phyloP scores from a whole-genome alignment of 495 filamentous ascomycete genomes.

The Entonaema liquescens region DNA sequence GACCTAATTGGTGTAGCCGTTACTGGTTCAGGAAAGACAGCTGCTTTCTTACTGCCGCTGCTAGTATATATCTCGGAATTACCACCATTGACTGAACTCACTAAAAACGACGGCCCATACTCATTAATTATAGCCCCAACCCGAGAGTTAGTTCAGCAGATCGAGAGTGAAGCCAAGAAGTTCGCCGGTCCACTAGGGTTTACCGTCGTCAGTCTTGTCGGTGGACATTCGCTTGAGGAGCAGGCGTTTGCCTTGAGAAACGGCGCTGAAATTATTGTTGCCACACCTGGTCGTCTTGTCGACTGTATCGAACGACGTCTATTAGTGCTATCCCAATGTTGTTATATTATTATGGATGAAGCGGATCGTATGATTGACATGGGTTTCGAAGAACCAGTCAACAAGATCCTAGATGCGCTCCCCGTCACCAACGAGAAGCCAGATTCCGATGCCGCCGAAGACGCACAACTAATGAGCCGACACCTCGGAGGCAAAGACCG shows the following conservation, averaged over 20 bases:
- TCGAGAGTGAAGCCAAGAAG: constrained; percentile 92
- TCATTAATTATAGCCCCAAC: constrained; percentile 96
- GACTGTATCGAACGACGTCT: constrained; percentile 96
- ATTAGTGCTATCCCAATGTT: constrained; percentile 91
- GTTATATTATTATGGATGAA: constrained; percentile 97
- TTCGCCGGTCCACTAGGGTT: constrained; percentile 93
- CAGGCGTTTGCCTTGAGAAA: constrained; percentile 93
- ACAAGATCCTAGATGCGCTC: constrained; percentile 97
- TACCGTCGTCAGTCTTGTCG: constrained; percentile 95
- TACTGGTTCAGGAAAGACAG: constrained; percentile 98
- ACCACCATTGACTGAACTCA: constrained; percentile 82
- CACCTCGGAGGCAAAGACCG: constrained; percentile 84
- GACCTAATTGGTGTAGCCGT: constrained; percentile 98
- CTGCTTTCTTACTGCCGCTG: constrained; percentile 90
- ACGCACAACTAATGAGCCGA: constrained; percentile 82
- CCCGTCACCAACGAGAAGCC: constrained; percentile 96
- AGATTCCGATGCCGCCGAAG: constrained; percentile 92
- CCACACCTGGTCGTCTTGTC: constrained; percentile 94
- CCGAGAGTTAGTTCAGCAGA: constrained; percentile 98
- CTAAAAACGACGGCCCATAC: constrained; percentile 96
- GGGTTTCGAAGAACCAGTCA: constrained; percentile 96
- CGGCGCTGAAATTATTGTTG: constrained; percentile 98
- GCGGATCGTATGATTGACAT: constrained; percentile 99
- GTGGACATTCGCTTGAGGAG: constrained; percentile 94
- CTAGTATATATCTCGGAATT: constrained; percentile 97